phyloP scores from a whole-genome alignment of 2,329 filamentous ascomycete species.

The Epichloe sibirici region DNA sequence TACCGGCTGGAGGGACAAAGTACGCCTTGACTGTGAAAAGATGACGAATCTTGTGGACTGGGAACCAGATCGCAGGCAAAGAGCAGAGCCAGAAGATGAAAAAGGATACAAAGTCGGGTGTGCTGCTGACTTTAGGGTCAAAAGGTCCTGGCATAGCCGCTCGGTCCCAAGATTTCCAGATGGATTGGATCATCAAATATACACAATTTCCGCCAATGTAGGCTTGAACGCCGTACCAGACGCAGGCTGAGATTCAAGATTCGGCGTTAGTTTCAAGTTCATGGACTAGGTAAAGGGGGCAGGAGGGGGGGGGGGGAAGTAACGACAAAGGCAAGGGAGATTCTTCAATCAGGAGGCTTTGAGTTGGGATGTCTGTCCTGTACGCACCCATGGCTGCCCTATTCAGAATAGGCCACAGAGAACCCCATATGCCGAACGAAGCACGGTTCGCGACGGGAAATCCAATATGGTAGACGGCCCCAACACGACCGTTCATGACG shows the following conservation, averaged over 20 bases:
- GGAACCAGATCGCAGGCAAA: slow-evolving; percentile 78
- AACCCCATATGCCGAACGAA: slow-evolving; percentile 82
- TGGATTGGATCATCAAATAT: slow-evolving; percentile 76
- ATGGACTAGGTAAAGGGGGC: no score
- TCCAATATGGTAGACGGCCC: slow-evolving; percentile 76
- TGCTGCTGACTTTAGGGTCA: slow-evolving; percentile 51
- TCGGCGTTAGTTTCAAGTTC: neutral
- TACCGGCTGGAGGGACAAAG: slow-evolving; percentile 69
- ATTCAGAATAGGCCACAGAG: slow-evolving; percentile 80
- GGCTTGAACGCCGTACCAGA: slow-evolving; percentile 78
- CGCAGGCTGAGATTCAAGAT: slow-evolving; percentile 42
- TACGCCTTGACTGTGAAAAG: slow-evolving; percentile 84
- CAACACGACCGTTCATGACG: slow-evolving; percentile 68
- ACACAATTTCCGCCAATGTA: slow-evolving; percentile 82
- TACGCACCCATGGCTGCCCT: slow-evolving; percentile 60
- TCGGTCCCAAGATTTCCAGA: slow-evolving; percentile 59
- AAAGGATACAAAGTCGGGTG: slow-evolving; percentile 66
- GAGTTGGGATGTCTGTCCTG: neutral
- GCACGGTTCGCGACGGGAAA: slow-evolving; percentile 71
- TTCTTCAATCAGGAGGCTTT: neutral
- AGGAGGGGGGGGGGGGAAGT: no score
- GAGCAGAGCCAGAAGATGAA: slow-evolving; percentile 77
- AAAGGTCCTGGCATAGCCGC: slow-evolving; percentile 56
- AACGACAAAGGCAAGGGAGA: neutral
- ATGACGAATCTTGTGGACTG: slow-evolving; percentile 78